A percentile compares a stretch with the other conserved stretches of the same genome.
Evolutionary conservation across 176 grass and related monocot genomes (phyloP).

Genomic region (Hyparrhenia diplandra): DNA sequence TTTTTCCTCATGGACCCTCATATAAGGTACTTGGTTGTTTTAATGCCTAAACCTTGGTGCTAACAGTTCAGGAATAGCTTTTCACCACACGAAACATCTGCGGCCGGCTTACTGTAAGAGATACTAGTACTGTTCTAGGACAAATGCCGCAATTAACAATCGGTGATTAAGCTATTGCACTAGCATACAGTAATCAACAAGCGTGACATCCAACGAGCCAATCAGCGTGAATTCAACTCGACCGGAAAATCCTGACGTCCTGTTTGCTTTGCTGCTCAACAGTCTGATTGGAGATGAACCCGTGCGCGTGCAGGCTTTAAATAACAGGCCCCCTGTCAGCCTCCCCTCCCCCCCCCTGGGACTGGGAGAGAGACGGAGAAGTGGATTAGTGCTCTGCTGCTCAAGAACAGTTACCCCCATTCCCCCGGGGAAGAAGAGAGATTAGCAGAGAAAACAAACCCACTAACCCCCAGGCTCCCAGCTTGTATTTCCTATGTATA

Average conservation of each 20-base stretch:
- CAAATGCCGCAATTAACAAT: not conserved
- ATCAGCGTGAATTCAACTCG: not conserved
- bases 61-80: not conserved
- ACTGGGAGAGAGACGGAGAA: not conserved
- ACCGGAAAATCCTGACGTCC: not conserved
- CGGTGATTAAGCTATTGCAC: constrained; percentile 7
- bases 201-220: constrained; percentile 5
- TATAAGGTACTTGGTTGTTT: too few species aligned
- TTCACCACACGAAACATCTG: not conserved
- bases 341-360: not conserved
- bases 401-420: constrained; percentile 22
- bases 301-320: constrained; percentile 25
- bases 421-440: not conserved
- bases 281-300: not conserved
- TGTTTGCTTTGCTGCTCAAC: not conserved
- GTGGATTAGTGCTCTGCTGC: not conserved
- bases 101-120: not conserved
- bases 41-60: not conserved
- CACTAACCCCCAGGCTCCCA: not conserved
- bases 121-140: too few species aligned
- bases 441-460: not conserved
- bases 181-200: constrained; percentile 4
- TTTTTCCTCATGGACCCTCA: too few species aligned
- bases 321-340: not conserved
- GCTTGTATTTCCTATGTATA: constrained; percentile 42